Evolutionary conservation across 2,329 filamentous ascomycete species (phyloP), one percentile per base, ranked within the genome.

Genomic region (Paecilomyces niveus): DNA sequence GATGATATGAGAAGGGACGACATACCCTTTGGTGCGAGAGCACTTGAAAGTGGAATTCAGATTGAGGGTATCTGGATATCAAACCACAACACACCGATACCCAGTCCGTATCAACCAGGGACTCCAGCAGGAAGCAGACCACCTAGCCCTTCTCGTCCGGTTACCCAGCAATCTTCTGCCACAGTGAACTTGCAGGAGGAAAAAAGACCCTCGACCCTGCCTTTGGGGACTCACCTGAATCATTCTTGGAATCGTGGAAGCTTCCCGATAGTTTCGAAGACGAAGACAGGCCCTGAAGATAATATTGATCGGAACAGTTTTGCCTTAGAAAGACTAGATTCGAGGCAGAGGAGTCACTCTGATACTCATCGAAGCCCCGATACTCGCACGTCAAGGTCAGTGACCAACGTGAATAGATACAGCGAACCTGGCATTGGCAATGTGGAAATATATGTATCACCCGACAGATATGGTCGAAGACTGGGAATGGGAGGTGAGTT

Each of bases 31-130:
- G 92, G 93, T 21, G 85, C 94, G 56, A 86, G 89, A 65, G 92
- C 92, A 6, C 84, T 97, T 53, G 88, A 96, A 71, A 89, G 84
- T 64, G 92, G 92, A 5, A 80, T 95, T 51, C 84, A 93, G 69
- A 84, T 96, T 7, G 90, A 96, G 63, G 92, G 91, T 3, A 92
- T 97, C 55, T 91, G 89, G 87, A 85, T 89, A 54, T 87, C 85
- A 24, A 77, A 78, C 55, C 78, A 79, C 26, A 74, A 68, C 56
- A 73, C 71, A 57, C 73, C 70, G 11, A 57, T 58, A 3, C 66
- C 64, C 26, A 71, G 64, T 55, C 65, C 67, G 9, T 50, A 57
- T 29, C 59, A 62, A 10, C 57, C 62, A 1, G 65, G 58, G 18
- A 70, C 67, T n/a, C 63, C 70, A 7, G 62, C 57, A 22, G 61